Evolutionary conservation across 1,284 basidiomycete genomes (phyloP), one percentile per base, ranked within the genome.

Genomic region (Ustanciosporium gigantosporum): DNA sequence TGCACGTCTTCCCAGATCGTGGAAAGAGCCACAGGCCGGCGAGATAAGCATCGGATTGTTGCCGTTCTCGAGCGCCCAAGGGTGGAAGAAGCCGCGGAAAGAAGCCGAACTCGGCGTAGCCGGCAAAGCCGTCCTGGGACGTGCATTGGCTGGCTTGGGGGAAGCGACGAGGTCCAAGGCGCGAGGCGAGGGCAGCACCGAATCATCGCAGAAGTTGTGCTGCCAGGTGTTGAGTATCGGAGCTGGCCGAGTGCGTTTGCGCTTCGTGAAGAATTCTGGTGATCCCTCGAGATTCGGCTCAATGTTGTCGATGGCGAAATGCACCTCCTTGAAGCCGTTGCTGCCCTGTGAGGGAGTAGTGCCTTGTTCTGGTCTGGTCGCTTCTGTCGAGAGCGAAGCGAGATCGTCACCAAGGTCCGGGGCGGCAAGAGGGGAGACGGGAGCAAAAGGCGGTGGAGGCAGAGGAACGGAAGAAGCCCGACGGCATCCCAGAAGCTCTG

Each of bases 141-240:
- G 44, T 16, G n/a, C 32, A 20, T 27, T 24, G 23, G 27, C 6
- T 6, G 35, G 24, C 14, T 11, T 22, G 13, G 44, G 31, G 14
- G 25, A 22, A 5, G 23, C 44, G 8, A 44, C 27, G n/a, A 25
- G n/a, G 11, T 51, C 47, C 5, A 52, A 36, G 16, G 59, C 42
- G 5, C 51, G 50, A 11, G 59, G 52, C 29, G 59, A 62, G 19
- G 59, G 59, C 14, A 62, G 59, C 31, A 39, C 42, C 25, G 51
- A 53, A 32, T 64, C 59, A 32, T 64, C 59, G 25, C 44, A 57
- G 16, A 53, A 49, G 39, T 40, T 34, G n/a, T 36, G 24, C 25
- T 62, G 51, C 58, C 58, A 62, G 21, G 58, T 56, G 35, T 56
- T 47, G n/a, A 38, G 31, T 20, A 62, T 55, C 2, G 58, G 58